phyloP scores from a whole-genome alignment of 805 yeast species.

The Yamadazyma kitorensis region DNA sequence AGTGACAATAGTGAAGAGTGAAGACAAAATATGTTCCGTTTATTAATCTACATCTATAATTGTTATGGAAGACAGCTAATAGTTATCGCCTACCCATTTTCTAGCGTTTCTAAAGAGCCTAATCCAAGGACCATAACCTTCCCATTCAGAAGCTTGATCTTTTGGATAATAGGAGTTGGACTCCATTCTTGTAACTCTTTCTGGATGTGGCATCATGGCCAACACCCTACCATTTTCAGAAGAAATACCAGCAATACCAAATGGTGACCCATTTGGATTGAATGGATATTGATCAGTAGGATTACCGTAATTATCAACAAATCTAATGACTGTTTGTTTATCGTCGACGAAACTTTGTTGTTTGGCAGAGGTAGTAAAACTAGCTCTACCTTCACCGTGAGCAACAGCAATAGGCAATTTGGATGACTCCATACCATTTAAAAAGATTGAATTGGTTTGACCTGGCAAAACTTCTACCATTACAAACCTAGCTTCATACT shows the following conservation, averaged over 20 bases:
- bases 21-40: too few species aligned
- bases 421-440: slow-evolving; percentile 90
- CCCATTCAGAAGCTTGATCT: slow-evolving; percentile 61
- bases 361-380: slow-evolving; percentile 50
- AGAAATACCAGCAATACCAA: slow-evolving; percentile 88
- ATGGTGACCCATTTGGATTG: slow-evolving; percentile 95
- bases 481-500: slow-evolving; percentile 91
- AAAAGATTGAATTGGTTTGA: slow-evolving; percentile 64
- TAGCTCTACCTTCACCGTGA: slow-evolving; percentile 96
- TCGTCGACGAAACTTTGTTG: slow-evolving; percentile 48
- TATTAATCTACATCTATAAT: too few species aligned
- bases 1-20: too few species aligned
- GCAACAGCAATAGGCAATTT: slow-evolving; percentile 95
- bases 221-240: slow-evolving; percentile 91
- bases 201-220: slow-evolving; percentile 99
- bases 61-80: too few species aligned
- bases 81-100: slow-evolving; percentile 71
- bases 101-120: slow-evolving; percentile 89
- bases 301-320: slow-evolving; percentile 87
- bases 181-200: slow-evolving; percentile 84
- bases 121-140: slow-evolving; percentile 92
- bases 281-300: slow-evolving; percentile 81
- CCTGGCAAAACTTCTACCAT: slow-evolving; percentile 70
- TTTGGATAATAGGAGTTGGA: slow-evolving; percentile 88
- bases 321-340: slow-evolving; percentile 63